phyloP scores from a whole-genome alignment of 345 rosid genomes.

The Populus ilicifolia region DNA sequence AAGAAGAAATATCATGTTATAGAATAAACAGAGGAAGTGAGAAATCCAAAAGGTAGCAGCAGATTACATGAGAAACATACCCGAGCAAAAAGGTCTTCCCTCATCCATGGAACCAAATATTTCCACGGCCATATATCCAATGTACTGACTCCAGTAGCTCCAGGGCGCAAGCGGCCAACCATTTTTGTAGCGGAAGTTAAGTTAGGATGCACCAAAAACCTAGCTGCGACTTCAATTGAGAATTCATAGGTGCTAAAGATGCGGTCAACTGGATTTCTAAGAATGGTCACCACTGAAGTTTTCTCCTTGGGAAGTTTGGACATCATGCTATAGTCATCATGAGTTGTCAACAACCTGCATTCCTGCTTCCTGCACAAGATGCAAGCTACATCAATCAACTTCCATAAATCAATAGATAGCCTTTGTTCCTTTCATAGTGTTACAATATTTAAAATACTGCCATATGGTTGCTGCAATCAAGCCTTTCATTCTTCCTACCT shows the following conservation, averaged over 20 bases:
- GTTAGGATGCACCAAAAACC: constrained; percentile 95
- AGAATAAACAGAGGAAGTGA: neutral
- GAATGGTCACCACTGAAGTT: constrained; percentile 87
- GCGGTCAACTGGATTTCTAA: constrained; percentile 84
- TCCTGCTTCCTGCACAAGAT: constrained; percentile 54
- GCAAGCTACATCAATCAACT: constrained; percentile 9
- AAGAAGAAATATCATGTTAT: neutral
- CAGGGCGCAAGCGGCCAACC: constrained; percentile 59
- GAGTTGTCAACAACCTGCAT: constrained; percentile 81
- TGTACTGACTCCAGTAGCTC: constrained; percentile 67
- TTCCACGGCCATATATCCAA: constrained; percentile 99
- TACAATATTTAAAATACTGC: neutral
- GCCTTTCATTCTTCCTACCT: neutral
- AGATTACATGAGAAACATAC: constrained; percentile 38
- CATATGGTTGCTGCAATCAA: neutral
- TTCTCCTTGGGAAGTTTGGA: constrained; percentile 73
- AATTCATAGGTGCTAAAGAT: constrained; percentile 91
- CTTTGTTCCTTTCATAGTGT: neutral
- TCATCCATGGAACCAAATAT: constrained; percentile 96
- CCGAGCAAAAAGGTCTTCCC: constrained; percentile 87
- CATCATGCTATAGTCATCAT: constrained; percentile 95
- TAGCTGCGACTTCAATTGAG: constrained; percentile 91
- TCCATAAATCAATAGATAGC: neutral
- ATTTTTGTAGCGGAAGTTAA: constrained; percentile 69
- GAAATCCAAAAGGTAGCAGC: neutral